Conservation (phyloP, 495 filamentous ascomycete genomes). For the Neohortaea acidophila region DNA sequence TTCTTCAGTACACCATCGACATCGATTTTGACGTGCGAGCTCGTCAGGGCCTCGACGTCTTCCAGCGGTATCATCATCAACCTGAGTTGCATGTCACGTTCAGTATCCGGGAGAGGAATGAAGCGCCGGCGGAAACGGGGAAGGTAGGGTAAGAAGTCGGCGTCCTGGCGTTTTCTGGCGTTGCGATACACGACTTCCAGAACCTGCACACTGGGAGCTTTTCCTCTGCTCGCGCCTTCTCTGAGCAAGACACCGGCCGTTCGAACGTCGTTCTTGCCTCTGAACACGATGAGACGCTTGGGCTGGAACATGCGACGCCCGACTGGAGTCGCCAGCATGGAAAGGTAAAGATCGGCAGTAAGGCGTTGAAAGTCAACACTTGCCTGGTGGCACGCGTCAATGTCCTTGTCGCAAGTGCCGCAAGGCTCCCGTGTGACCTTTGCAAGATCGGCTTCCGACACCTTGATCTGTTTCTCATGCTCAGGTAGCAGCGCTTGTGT, state of each 20-base stretch:
- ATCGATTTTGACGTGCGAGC: slow-evolving; percentile 34
- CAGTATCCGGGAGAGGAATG: slow-evolving; percentile 37
- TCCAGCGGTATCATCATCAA: slow-evolving; percentile 46
- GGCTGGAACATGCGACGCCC: slow-evolving; percentile 63
- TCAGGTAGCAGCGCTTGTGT: slow-evolving; percentile 89
- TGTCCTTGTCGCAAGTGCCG: slow-evolving; percentile 60
- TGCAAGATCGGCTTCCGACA: slow-evolving; percentile 81
- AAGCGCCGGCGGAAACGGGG: slow-evolving; percentile 47
- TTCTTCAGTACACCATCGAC: slow-evolving; percentile 20
- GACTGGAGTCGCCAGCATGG: slow-evolving; percentile 53
- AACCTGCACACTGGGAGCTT: slow-evolving; percentile 53
- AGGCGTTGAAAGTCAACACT: slow-evolving; percentile 60
- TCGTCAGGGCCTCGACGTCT: slow-evolving; percentile 72
- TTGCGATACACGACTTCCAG: slow-evolving; percentile 51
- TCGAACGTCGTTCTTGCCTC: slow-evolving; percentile 57
- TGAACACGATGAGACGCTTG: slow-evolving; percentile 60
- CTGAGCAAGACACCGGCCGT: slow-evolving; percentile 65
- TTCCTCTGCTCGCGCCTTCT: slow-evolving; percentile 49
- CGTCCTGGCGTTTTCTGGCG: slow-evolving; percentile 48
- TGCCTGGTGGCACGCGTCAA: slow-evolving; percentile 64
- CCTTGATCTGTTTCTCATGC: slow-evolving; percentile 81
- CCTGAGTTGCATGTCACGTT: slow-evolving; percentile 45
- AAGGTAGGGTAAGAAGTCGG: slow-evolving; percentile 67
- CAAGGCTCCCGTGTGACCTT: slow-evolving; percentile 81
- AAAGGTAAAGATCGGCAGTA: slow-evolving; percentile 59